These are phyloP conservation scores for Blepharisma japonicum DNA, from an alignment of 73 alveolate species.

Conservation along the genomic window DNA sequence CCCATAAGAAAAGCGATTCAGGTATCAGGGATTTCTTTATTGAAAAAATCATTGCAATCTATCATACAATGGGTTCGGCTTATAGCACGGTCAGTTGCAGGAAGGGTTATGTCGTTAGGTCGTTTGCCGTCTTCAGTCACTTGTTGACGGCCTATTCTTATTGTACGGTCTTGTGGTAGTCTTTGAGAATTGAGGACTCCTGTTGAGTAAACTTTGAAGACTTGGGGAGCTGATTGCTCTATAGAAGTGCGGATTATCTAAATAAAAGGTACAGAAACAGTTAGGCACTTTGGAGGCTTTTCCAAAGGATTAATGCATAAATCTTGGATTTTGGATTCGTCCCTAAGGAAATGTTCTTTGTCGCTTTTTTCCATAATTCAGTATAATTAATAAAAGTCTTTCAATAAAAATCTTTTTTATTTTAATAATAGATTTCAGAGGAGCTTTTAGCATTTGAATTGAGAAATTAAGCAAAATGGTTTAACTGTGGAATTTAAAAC, in stretches of 20 bases:
- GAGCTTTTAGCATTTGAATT: neutral
- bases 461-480: neutral
- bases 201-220: neutral
- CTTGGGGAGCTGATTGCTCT: too few relatives aligned
- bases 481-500: neutral
- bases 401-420: too few relatives aligned
- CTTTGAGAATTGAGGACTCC: neutral
- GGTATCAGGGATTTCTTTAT: slow-evolving; percentile 34
- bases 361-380: neutral
- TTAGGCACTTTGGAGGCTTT: too few relatives aligned
- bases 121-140: slow-evolving; percentile 58
- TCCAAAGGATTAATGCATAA: neutral
- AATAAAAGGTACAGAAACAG: too few relatives aligned
- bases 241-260: too few relatives aligned
- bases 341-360: neutral
- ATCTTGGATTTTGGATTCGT: neutral
- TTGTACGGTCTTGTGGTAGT: neutral
- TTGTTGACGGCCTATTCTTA: slow-evolving; percentile 68
- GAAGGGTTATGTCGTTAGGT: slow-evolving; percentile 65
- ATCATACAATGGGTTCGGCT: slow-evolving; percentile 60
- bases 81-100: slow-evolving; percentile 65
- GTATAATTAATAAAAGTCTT: neutral
- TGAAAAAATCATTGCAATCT: slow-evolving; percentile 45
- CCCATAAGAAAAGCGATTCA: slow-evolving; percentile 50
- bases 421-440: too few relatives aligned